A percentile compares a stretch with the other conserved stretches of the same genome.
These are phyloP conservation scores for Fabrea salina DNA, from an alignment of 169 alveolate species.

Conservation along the genomic window DNA sequence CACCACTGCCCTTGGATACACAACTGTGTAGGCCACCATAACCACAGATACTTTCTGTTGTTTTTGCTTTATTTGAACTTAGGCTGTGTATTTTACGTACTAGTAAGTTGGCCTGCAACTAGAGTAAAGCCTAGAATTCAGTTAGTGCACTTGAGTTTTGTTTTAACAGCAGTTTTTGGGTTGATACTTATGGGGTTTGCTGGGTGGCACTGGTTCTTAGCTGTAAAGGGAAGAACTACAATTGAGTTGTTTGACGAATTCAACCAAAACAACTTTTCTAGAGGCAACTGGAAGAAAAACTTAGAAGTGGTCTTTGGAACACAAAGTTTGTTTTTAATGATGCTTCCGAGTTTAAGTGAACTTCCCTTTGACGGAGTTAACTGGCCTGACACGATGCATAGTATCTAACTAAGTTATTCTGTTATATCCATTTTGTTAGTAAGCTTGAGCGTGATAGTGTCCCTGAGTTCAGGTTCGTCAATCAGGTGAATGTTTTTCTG, in stretches of 20 bases:
- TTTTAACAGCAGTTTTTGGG: slow-evolving; percentile 36
- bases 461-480: slow-evolving; percentile 14
- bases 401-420: no score
- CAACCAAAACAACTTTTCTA: not conserved
- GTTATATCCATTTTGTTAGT: slow-evolving; percentile 12
- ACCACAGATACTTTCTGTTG: slow-evolving; percentile 62
- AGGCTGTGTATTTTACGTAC: not conserved
- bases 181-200: slow-evolving; percentile 44
- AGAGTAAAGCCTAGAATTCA: not conserved
- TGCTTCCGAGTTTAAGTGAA: slow-evolving; percentile 50
- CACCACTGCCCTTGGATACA: slow-evolving; percentile 97
- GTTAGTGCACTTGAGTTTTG: not conserved
- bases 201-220: slow-evolving; percentile 68
- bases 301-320: slow-evolving; percentile 57
- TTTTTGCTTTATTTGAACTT: slow-evolving; percentile 41
- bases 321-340: slow-evolving; percentile 5
- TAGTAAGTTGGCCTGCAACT: not conserved
- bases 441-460: not conserved
- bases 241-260: slow-evolving; percentile 53
- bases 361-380: slow-evolving; percentile 47
- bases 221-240: slow-evolving; percentile 53
- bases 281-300: slow-evolving; percentile 35
- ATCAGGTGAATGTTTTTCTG: not conserved
- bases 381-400: no score
- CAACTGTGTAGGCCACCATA: slow-evolving; percentile 86